Conservation (phyloP, 2,329 filamentous ascomycete species). For the Drechslerella stenobrocha region DNA sequence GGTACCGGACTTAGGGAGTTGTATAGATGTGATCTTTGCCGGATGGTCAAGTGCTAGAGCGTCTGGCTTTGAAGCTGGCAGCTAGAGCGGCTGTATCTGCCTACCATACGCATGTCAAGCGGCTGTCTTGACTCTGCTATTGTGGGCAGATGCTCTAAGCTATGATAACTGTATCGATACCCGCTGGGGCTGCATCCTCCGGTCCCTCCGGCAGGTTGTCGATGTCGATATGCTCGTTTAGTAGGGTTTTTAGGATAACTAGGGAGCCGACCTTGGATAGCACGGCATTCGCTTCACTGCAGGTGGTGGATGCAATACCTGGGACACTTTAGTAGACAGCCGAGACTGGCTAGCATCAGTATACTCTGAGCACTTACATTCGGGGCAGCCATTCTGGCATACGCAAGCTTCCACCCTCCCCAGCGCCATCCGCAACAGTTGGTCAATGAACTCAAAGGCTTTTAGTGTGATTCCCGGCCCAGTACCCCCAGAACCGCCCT, state of each 20-base stretch:
- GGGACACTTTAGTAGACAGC: too few relatives aligned
- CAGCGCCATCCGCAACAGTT: constrained; percentile 63
- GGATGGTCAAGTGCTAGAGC: too few relatives aligned
- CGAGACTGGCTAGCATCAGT: too few relatives aligned
- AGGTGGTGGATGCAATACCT: constrained; percentile 41
- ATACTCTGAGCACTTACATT: constrained; percentile 67
- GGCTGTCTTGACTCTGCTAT: constrained; percentile 54
- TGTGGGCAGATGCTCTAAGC: constrained; percentile 65
- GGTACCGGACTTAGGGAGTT: too few relatives aligned
- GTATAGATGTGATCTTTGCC: too few relatives aligned
- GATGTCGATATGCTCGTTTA: constrained; percentile 77
- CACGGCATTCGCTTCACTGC: constrained; percentile 43
- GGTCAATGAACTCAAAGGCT: constrained; percentile 87
- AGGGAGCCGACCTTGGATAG: constrained; percentile 38
- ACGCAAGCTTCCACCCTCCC: constrained; percentile 73
- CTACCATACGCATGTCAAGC: background rate
- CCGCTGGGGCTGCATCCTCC: constrained; percentile 69
- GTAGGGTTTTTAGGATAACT: constrained; percentile 69
- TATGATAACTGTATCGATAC: constrained; percentile 78
- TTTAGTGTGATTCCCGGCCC: constrained; percentile 88
- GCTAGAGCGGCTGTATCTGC: too few relatives aligned
- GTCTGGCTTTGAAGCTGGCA: too few relatives aligned
- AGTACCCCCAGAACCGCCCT: constrained; percentile 69
- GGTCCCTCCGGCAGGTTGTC: constrained; percentile 84
- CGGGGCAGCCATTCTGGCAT: constrained; percentile 79